phyloP scores from a whole-genome alignment of 768 basidiomycete genomes.

The Kwoniella europaea region DNA sequence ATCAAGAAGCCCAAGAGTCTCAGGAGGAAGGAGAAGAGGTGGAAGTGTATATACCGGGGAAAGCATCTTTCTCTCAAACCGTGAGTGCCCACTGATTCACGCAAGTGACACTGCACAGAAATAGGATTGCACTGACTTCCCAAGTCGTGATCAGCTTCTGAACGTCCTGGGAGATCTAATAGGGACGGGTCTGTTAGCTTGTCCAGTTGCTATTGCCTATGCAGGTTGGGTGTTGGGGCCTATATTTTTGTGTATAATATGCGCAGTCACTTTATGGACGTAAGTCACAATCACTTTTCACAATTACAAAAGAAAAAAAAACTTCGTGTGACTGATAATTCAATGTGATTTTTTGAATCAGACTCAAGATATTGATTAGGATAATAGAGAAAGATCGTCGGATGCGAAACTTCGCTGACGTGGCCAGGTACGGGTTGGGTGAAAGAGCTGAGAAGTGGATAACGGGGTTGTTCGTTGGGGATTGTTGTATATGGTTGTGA shows the following conservation, averaged over 20 bases:
- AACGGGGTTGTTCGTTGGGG: constrained; percentile 44
- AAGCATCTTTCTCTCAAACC: constrained; percentile 38
- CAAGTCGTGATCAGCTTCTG: constrained; percentile 17
- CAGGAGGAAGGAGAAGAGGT: constrained; percentile 36
- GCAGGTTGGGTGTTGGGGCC: constrained; percentile 52
- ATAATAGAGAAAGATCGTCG: constrained; percentile 51
- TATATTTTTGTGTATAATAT: constrained; percentile 36
- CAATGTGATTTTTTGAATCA: constrained; percentile 3
- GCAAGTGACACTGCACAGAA: no score
- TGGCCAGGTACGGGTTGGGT: constrained; percentile 45
- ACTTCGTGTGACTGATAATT: neutral
- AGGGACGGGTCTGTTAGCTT: constrained; percentile 49
- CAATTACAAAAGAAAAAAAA: neutral
- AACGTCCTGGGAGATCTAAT: constrained; percentile 50
- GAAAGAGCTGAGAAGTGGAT: constrained; percentile 36
- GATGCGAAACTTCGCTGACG: constrained; percentile 50
- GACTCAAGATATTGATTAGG: constrained; percentile 48
- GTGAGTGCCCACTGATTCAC: no score
- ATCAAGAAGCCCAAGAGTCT: constrained; percentile 8
- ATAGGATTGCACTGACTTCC: no score
- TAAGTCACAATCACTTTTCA: constrained; percentile 26
- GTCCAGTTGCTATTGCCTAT: constrained; percentile 51
- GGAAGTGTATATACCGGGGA: constrained; percentile 45
- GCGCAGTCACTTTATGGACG: constrained; percentile 43
- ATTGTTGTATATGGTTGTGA: constrained; percentile 47